Percentiles rank a stretch among this genome's conserved stretches.
Evolutionary conservation across 345 rosid species (phyloP).

Genomic region (Brassica incana): DNA sequence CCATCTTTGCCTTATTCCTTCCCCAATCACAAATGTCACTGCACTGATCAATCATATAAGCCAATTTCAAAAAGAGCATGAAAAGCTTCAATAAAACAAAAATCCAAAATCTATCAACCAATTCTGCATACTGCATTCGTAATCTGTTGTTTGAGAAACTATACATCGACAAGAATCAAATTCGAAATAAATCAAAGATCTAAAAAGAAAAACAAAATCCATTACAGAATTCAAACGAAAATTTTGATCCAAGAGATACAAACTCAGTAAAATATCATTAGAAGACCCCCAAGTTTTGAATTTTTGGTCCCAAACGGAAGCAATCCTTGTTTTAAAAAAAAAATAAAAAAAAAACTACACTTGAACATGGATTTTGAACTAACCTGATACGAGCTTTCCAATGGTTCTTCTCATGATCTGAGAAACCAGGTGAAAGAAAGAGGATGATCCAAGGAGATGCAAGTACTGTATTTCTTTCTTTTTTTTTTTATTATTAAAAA

Average conservation of each 20-base stretch:
- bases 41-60: conserved; percentile 29
- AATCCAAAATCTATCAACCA: neutral
- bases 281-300: neutral
- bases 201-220: neutral
- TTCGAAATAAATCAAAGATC: conserved; percentile 16
- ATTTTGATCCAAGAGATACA: neutral
- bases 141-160: conserved; percentile 12
- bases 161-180: neutral
- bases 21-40: conserved; percentile 44
- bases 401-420: conserved; percentile 33
- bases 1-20: conserved; percentile 61
- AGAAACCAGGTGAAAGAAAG: conserved; percentile 21
- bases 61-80: neutral
- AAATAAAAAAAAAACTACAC: neutral
- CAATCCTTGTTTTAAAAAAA: neutral
- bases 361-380: conserved; percentile 3
- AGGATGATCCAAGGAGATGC: conserved; percentile 32
- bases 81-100: conserved; percentile 1
- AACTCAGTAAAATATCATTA: neutral
- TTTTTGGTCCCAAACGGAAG: neutral
- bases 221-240: neutral
- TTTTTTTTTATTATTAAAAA: neutral
- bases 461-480: conserved; percentile 3
- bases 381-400: conserved; percentile 29
- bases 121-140: neutral